Conservation (phyloP, 2,329 filamentous ascomycete species). For the Claviceps pusilla region DNA sequence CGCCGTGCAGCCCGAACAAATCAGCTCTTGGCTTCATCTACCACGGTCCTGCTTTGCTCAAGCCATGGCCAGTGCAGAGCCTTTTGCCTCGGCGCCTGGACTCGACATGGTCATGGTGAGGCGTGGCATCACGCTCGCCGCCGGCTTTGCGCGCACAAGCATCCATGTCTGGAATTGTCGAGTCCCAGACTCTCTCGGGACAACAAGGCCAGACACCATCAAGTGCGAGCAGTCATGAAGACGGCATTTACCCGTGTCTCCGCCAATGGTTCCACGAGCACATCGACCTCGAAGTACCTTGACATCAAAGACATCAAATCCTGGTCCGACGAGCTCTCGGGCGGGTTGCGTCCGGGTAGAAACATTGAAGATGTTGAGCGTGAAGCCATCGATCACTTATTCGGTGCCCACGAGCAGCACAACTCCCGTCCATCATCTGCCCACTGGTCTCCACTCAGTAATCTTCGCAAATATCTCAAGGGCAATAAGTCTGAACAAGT, state of each 20-base stretch:
- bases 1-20: conserved; percentile 1
- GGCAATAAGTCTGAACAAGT: conserved; percentile 9
- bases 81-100: conserved; percentile 36
- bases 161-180: conserved; percentile 31
- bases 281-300: conserved; percentile 16
- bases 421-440: conserved; percentile 6
- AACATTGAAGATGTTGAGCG: conserved; percentile 31
- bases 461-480: conserved; percentile 20
- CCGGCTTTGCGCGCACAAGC: conserved; percentile 26
- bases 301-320: conserved; percentile 21
- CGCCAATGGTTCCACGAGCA: conserved; percentile 21
- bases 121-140: conserved; percentile 28
- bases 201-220: conserved; percentile 19
- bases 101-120: conserved; percentile 24
- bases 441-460: conserved; percentile 12
- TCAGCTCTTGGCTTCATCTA: not conserved
- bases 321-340: conserved; percentile 22
- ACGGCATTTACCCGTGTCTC: conserved; percentile 22
- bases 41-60: conserved; percentile 1
- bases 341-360: conserved; percentile 23
- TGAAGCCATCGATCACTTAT: conserved; percentile 28
- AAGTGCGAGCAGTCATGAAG: conserved; percentile 24
- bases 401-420: conserved; percentile 17
- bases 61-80: conserved; percentile 18
- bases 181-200: conserved; percentile 33